Conservation (phyloP, 306 rosid species). For the Quercus bicolor region DNA sequence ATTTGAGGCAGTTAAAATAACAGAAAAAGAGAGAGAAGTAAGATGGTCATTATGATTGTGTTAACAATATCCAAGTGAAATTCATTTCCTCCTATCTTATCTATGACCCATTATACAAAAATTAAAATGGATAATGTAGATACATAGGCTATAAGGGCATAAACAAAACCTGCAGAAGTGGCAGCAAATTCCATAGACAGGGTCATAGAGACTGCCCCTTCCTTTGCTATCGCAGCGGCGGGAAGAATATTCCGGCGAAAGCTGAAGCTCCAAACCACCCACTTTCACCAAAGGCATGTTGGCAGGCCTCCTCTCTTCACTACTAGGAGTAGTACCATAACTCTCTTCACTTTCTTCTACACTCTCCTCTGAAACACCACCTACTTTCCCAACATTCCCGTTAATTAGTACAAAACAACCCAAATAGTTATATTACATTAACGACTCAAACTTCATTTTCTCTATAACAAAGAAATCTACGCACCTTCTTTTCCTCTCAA, state of each 20-base stretch:
- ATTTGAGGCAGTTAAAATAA: too few relatives aligned
- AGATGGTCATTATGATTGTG: too few relatives aligned
- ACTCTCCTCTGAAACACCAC: too few relatives aligned
- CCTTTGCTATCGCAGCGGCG: conserved; percentile 59
- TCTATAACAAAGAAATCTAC: neutral
- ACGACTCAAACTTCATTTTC: too few relatives aligned
- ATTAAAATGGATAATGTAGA: neutral
- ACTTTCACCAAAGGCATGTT: conserved; percentile 47
- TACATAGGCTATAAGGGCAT: neutral
- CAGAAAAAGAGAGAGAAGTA: too few relatives aligned
- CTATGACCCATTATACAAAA: too few relatives aligned
- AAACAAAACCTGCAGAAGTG: conserved; percentile 66
- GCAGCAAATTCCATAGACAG: conserved; percentile 62
- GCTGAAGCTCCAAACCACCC: conserved; percentile 19
- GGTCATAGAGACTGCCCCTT: conserved; percentile 59
- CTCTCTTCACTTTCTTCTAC: conserved; percentile 15
- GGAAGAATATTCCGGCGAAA: conserved; percentile 39
- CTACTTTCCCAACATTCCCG: too few relatives aligned
- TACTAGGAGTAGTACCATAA: neutral
- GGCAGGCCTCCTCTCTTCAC: conserved; percentile 42
- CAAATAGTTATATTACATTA: too few relatives aligned
- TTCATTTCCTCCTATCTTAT: too few relatives aligned
- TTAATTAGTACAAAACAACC: too few relatives aligned
- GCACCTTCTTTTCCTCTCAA: conserved; percentile 23
- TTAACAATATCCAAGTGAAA: too few relatives aligned